These are phyloP conservation scores for Poronia punctata DNA, from an alignment of 495 filamentous ascomycete genomes.

Conservation along the genomic window DNA sequence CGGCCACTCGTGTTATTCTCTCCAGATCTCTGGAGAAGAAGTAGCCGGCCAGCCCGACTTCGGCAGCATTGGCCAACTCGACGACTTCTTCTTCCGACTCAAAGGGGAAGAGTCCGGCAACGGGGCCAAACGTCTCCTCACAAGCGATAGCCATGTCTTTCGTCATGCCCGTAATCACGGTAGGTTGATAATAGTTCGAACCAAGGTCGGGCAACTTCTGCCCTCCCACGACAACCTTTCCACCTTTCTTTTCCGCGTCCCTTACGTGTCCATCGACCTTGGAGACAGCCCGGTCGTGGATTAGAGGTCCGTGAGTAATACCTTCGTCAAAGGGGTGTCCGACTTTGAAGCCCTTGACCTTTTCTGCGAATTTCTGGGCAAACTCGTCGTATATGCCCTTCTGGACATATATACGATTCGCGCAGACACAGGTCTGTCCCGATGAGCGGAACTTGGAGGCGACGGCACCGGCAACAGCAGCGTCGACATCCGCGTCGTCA, in stretches of 20 bases:
- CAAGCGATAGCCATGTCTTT: slow-evolving; percentile 67
- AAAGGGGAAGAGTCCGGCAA: slow-evolving; percentile 79
- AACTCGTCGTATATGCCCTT: slow-evolving; percentile 73
- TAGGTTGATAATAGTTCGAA: slow-evolving; percentile 74
- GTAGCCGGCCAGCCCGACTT: slow-evolving; percentile 80
- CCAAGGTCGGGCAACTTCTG: slow-evolving; percentile 56
- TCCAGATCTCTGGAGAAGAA: slow-evolving; percentile 74
- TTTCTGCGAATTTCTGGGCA: slow-evolving; percentile 58
- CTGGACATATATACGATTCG: slow-evolving; percentile 82
- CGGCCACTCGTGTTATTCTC: slow-evolving; percentile 68
- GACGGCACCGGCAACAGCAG: slow-evolving; percentile 68
- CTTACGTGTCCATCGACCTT: slow-evolving; percentile 75
- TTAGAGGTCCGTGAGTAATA: slow-evolving; percentile 76
- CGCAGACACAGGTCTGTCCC: slow-evolving; percentile 87
- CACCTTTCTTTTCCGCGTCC: slow-evolving; percentile 72
- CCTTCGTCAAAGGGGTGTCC: slow-evolving; percentile 66
- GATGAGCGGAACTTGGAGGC: slow-evolving; percentile 78
- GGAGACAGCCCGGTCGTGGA: slow-evolving; percentile 63
- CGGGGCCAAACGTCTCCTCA: slow-evolving; percentile 86
- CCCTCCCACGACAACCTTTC: slow-evolving; percentile 62
- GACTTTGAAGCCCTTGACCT: slow-evolving; percentile 69
- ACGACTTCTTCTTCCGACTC: slow-evolving; percentile 79
- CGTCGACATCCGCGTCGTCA: slow-evolving; percentile 77
- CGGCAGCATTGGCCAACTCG: slow-evolving; percentile 63
- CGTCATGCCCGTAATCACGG: slow-evolving; percentile 74